Base-by-base conservation (phyloP, 2,329 filamentous ascomycete species). In the Pyrenophora graminea region DNA sequence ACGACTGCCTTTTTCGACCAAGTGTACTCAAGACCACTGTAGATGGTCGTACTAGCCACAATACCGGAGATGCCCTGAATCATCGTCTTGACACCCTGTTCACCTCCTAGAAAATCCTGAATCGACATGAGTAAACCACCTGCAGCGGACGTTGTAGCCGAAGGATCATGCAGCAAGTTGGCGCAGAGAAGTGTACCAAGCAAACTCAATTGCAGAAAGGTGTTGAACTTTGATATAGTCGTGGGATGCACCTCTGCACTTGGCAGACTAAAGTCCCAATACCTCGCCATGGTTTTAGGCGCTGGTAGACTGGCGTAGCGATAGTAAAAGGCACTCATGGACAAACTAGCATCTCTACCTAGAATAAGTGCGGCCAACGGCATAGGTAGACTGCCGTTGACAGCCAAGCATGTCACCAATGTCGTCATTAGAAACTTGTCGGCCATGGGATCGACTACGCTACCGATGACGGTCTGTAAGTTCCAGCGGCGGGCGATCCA, bases 391-490 rank as follows among this genome's bases (percentile, higher is more conserved):
- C 85, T 83, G 3, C 91, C 91, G 64, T 96, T 91, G 56, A 88
- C 80, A 3, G 92, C 91, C 38, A 97, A 77, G 59, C 89, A 91
- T 10, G 93, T 86, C 0, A 93, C 95, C 64, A 96, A 76, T 51
- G 96, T 85, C 0, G 93, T 97, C 94, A 99, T 97, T 58, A 99
- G 82, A 7, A 85, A 83, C 77, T 99, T 99, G 75, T 99, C 94
- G 3, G 94, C 94, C 89, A 97, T 94, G 5, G 94, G 94, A 37
- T 72, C 67, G 56, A 99, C 91, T 25, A 99, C 85, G 47, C 90
- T 95, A 47, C 94, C 94, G 8, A 97, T 91, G 1, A 99, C 93
- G 0, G 94, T 97, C 73, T 94, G 89, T 50, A 91, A 82, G 43
- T 93, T 88, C 85, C 89, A 97, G 53, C 82, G 83, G 34, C 94